Percentiles rank a stretch among this genome's conserved stretches.
Conservation (phyloP, 2,329 filamentous ascomycete species). For the Alternaria alternata region DNA sequence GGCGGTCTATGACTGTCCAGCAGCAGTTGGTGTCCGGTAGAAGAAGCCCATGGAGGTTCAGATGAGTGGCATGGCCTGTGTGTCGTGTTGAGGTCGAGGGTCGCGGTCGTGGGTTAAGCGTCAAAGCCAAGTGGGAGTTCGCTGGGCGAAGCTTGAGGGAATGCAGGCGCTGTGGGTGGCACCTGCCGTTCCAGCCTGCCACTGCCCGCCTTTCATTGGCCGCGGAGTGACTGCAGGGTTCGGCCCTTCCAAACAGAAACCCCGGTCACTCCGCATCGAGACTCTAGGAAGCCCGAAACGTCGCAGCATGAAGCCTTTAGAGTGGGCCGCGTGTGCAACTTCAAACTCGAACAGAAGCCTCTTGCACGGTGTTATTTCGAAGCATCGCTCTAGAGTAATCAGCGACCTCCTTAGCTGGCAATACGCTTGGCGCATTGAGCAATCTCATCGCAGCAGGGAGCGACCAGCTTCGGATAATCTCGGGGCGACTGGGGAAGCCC, state of each 20-base stretch:
- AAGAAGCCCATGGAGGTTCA: slow-evolving; percentile 40
- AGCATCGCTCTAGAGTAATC: background rate
- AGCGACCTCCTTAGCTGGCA: background rate
- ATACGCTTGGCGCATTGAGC: background rate
- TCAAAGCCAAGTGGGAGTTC: slow-evolving; percentile 39
- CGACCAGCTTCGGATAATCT: slow-evolving; percentile 1
- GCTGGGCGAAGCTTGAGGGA: slow-evolving; percentile 23
- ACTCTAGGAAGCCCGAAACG: slow-evolving; percentile 9
- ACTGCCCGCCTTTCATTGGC: slow-evolving; percentile 1
- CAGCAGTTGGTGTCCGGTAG: slow-evolving; percentile 36
- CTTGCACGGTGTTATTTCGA: background rate
- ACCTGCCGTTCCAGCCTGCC: slow-evolving; percentile 19
- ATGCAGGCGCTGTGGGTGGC: slow-evolving; percentile 21
- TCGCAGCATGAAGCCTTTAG: slow-evolving; percentile 6
- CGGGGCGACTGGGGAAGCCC: slow-evolving; percentile 1
- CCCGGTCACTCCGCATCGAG: slow-evolving; percentile 4
- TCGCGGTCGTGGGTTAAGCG: slow-evolving; percentile 27
- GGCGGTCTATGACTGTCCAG: slow-evolving; percentile 47
- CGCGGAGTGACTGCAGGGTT: slow-evolving; percentile 2
- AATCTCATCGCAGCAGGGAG: background rate
- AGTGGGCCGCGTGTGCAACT: slow-evolving; percentile 1
- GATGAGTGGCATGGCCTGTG: slow-evolving; percentile 28
- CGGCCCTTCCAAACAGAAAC: slow-evolving; percentile 10
- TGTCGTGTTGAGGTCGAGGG: slow-evolving; percentile 16
- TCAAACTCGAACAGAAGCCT: background rate